Conservation (phyloP, 176 grass and related monocot genomes). For the Dactylis glomerata region DNA sequence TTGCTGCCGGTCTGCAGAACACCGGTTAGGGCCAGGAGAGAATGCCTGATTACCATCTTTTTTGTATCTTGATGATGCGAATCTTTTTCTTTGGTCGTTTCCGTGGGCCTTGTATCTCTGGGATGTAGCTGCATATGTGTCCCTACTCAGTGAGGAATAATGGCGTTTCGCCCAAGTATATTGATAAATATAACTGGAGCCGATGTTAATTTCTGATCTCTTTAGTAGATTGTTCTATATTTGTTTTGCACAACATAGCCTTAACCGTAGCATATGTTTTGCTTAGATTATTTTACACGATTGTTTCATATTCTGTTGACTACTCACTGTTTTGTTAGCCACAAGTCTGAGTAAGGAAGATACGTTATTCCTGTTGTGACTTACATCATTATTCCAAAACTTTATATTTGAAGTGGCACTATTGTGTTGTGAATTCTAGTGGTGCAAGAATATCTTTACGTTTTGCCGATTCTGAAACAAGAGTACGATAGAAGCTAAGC, state of each 20-base stretch:
- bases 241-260: neutral
- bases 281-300: neutral
- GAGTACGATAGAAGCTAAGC: no score
- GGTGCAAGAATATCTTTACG: neutral
- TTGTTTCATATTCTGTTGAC: neutral
- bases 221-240: neutral
- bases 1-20: constrained; percentile 82
- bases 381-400: no score
- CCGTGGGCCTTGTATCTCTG: neutral
- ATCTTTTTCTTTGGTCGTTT: neutral
- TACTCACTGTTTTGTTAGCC: neutral
- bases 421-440: no score
- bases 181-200: constrained; percentile 2
- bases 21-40: constrained; percentile 41
- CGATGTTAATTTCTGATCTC: neutral
- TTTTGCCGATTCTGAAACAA: no score
- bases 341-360: no score
- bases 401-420: no score
- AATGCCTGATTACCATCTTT: neutral
- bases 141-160: constrained; percentile 6
- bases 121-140: neutral
- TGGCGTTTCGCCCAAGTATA: neutral
- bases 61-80: constrained; percentile 4
- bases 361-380: no score
- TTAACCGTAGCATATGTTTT: neutral